Evolutionary conservation across 2,329 filamentous ascomycete species (phyloP).

Genomic region (Fusarium setosum): DNA sequence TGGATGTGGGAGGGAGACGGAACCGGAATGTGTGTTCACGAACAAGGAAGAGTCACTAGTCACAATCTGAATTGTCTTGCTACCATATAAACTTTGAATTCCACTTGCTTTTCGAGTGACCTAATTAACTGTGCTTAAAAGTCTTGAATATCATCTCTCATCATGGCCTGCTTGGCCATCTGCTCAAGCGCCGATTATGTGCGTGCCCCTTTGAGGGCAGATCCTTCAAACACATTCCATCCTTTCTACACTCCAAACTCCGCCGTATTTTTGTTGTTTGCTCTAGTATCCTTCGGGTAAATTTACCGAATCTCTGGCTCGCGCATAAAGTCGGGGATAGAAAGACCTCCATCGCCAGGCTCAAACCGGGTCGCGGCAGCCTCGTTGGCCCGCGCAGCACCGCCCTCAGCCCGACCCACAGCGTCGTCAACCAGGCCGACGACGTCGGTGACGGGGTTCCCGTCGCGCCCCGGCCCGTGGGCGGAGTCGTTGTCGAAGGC

Average conservation of each 20-base stretch:
- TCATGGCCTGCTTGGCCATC: constrained; percentile 23
- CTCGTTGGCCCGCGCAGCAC: constrained; percentile 28
- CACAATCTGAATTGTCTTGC: constrained; percentile 1
- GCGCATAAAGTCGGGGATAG: constrained; percentile 56
- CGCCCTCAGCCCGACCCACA: constrained; percentile 11
- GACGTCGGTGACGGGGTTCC: constrained; percentile 45
- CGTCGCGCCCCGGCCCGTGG: constrained; percentile 53
- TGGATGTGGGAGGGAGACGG: not conserved
- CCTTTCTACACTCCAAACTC: constrained; percentile 26
- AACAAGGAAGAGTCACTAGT: constrained; percentile 1
- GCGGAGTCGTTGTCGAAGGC: constrained; percentile 64
- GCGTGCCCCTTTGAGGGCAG: not conserved
- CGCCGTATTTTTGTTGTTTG: not conserved
- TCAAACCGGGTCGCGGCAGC: constrained; percentile 46
- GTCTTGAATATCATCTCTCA: constrained; percentile 24
- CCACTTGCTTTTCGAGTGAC: not conserved
- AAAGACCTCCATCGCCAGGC: constrained; percentile 48
- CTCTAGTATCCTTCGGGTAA: not conserved
- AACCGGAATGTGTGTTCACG: constrained; percentile 2
- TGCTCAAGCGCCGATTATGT: not conserved
- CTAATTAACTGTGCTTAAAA: not conserved
- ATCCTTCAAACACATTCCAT: constrained; percentile 14
- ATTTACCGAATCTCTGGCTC: constrained; percentile 55
- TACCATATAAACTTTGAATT: not conserved
- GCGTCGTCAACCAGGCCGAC: constrained; percentile 41